Evolutionary conservation across 441 rosid genomes (phyloP).

Genomic region (Eutrema salsugineum): DNA sequence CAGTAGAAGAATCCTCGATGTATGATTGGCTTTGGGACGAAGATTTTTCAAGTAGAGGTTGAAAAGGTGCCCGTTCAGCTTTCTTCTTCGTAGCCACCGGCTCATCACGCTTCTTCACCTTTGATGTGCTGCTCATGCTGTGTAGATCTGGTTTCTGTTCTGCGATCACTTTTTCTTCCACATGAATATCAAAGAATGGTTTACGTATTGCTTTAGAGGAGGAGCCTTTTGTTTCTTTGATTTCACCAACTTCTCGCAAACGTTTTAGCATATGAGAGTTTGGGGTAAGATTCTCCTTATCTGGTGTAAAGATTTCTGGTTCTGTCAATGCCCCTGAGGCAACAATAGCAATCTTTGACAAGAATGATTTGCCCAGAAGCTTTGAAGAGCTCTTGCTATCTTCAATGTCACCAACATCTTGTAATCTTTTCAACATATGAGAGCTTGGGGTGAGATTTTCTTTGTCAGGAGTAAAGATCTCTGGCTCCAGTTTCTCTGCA

Average conservation of each 20-base stretch:
- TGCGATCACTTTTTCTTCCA: constrained; percentile 39
- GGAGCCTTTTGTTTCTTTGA: constrained; percentile 37
- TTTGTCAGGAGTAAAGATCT: constrained; percentile 62
- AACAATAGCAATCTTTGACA: not conserved
- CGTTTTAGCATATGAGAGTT: constrained; percentile 43
- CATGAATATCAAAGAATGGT: constrained; percentile 29
- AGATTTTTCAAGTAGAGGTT: constrained; percentile 36
- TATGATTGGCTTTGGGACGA: constrained; percentile 32
- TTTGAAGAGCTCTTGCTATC: constrained; percentile 33
- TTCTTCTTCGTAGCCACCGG: constrained; percentile 24
- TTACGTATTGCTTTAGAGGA: constrained; percentile 29
- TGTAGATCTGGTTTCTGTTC: constrained; percentile 40
- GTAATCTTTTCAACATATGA: constrained; percentile 41
- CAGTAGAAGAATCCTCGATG: constrained; percentile 21
- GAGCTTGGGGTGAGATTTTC: constrained; percentile 75
- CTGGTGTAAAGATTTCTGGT: constrained; percentile 65
- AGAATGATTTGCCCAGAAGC: constrained; percentile 2
- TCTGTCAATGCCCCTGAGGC: constrained; percentile 28
- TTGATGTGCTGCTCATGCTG: constrained; percentile 28
- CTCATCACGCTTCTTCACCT: constrained; percentile 40
- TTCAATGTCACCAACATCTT: constrained; percentile 41
- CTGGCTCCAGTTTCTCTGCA: constrained; percentile 50
- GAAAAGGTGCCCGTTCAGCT: constrained; percentile 54
- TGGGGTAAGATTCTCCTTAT: constrained; percentile 82
- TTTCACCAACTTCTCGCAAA: constrained; percentile 38